These are phyloP conservation scores for Solidago caesia DNA, from an alignment of 129 eudicot genomes.

Conservation along the genomic window DNA sequence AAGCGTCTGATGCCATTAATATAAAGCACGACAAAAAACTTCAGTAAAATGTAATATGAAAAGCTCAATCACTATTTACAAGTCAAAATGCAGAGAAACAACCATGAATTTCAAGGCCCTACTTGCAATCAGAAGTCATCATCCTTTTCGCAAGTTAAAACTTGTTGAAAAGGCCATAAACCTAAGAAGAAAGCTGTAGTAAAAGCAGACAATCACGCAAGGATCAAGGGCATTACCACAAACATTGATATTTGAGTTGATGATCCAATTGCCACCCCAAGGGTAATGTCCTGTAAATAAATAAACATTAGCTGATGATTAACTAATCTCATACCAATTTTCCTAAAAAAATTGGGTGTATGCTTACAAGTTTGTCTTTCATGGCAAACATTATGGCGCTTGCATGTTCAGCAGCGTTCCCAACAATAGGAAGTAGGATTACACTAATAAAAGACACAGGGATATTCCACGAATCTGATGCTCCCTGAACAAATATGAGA, in stretches of 20 bases:
- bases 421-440: slow-evolving; percentile 12
- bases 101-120: background rate
- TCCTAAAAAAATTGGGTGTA: background rate
- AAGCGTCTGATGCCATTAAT: background rate
- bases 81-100: background rate
- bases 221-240: slow-evolving; percentile 1
- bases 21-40: background rate
- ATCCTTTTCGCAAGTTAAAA: background rate
- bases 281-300: slow-evolving; percentile 8
- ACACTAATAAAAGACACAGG: slow-evolving; percentile 13
- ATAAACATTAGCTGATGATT: background rate
- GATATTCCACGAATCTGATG: slow-evolving; percentile 15
- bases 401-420: slow-evolving; percentile 12
- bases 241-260: slow-evolving; percentile 12
- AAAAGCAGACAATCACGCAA: background rate
- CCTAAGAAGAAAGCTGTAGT: background rate
- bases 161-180: background rate
- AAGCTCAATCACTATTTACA: background rate
- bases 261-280: slow-evolving; percentile 15
- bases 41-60: background rate
- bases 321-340: background rate
- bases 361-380: slow-evolving; percentile 14
- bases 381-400: slow-evolving; percentile 9
- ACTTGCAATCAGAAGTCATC: background rate
- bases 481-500: slow-evolving; percentile 7